These are phyloP conservation scores for Chrysanthemum seticuspe DNA, from an alignment of 129 eudicot genomes.

Conservation along the genomic window DNA sequence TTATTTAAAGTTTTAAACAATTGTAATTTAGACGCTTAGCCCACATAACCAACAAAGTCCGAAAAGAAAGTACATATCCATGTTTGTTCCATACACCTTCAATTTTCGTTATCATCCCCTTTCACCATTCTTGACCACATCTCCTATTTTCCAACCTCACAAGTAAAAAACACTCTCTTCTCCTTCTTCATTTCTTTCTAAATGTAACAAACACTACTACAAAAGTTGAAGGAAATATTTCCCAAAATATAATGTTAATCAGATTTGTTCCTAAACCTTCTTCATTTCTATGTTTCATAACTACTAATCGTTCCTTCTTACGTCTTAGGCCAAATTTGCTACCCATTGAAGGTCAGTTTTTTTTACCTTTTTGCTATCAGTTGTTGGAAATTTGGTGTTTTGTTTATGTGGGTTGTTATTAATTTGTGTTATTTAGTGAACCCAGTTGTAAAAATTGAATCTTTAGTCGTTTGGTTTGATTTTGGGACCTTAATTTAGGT, in stretches of 20 bases:
- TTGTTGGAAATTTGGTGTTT: too few relatives aligned
- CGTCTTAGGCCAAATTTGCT: neutral
- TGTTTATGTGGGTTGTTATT: neutral
- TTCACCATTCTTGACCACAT: neutral
- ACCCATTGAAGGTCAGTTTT: neutral
- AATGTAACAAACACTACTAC: neutral
- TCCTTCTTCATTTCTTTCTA: neutral
- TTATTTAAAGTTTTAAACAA: too few relatives aligned
- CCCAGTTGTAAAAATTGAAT: neutral
- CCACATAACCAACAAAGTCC: too few relatives aligned
- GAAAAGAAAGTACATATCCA: too few relatives aligned
- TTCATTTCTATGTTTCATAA: conserved; percentile 13
- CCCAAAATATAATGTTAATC: neutral
- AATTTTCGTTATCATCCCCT: conserved; percentile 6
- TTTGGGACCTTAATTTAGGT: neutral
- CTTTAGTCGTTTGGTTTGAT: neutral
- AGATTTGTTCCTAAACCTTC: conserved; percentile 12
- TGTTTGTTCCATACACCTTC: too few relatives aligned
- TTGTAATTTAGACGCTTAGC: too few relatives aligned
- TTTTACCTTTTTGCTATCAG: neutral
- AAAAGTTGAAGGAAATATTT: neutral
- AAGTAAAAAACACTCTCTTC: neutral
- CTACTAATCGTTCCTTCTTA: conserved; percentile 11
- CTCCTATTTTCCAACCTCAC: conserved; percentile 7
- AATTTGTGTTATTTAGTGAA: neutral